A percentile compares a stretch with the other conserved stretches of the same genome.
phyloP scores from a whole-genome alignment of 495 filamentous ascomycete species.

The Penicillium cosmopolitanum region DNA sequence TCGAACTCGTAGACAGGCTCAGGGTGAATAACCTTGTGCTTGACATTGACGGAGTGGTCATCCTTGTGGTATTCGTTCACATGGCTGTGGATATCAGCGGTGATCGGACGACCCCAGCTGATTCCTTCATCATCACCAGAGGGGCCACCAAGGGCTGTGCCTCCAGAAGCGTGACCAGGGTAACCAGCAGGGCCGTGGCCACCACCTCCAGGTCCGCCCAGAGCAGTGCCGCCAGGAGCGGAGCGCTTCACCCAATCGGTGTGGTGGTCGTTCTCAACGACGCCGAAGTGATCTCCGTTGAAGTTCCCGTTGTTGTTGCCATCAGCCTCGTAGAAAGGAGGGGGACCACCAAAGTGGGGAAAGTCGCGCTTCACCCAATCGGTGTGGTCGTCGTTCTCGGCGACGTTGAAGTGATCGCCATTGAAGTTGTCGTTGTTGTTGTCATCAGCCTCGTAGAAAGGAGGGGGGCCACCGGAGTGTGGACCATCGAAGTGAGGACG shows the following conservation, averaged over 20 bases:
- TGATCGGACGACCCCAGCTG: conserved; percentile 13
- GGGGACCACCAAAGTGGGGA: conserved; percentile 7
- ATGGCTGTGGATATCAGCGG: conserved; percentile 12
- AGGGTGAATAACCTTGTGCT: conserved; percentile 22
- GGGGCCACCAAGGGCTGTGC: conserved; percentile 29
- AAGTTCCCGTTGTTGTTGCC: not conserved
- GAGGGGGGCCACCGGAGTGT: not conserved
- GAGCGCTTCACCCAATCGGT: conserved; percentile 23
- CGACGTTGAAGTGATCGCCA: not conserved
- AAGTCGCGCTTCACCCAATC: not conserved
- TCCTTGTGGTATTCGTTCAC: conserved; percentile 28
- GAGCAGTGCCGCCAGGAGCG: conserved; percentile 15
- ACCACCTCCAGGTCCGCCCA: conserved; percentile 20
- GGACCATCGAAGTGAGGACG: not conserved
- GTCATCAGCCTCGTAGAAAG: not conserved
- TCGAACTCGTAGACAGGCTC: conserved; percentile 10
- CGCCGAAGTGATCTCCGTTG: conserved; percentile 13
- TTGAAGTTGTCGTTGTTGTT: not conserved
- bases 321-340: not conserved
- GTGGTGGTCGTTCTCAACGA: conserved; percentile 10
- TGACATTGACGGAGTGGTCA: conserved; percentile 27
- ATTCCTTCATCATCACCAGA: conserved; percentile 25
- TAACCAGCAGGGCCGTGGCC: conserved; percentile 5
- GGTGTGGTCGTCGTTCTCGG: not conserved
- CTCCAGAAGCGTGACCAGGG: conserved; percentile 14